Percentiles rank a stretch among this genome's conserved stretches.
Conservation (phyloP, 2,329 filamentous ascomycete genomes). For the Berkeleyomyces rouxiae region DNA sequence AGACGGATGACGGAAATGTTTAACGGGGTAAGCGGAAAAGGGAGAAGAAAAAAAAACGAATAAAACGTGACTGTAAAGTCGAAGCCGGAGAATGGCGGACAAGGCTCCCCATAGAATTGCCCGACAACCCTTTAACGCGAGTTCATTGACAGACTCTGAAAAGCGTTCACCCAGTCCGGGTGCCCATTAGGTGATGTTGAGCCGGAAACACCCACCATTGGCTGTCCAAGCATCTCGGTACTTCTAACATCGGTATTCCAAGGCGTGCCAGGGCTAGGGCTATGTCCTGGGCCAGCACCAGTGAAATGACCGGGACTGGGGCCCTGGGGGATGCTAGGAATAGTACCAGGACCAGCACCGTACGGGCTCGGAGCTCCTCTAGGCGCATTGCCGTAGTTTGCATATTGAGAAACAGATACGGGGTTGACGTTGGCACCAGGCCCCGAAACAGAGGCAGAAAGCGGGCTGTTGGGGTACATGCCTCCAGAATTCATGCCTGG, state of each 20-base stretch:
- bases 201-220: not conserved
- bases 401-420: not conserved
- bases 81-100: not conserved
- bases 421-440: not conserved
- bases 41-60: not conserved
- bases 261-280: not conserved
- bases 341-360: not conserved
- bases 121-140: slow-evolving; percentile 27
- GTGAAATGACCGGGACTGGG: not conserved
- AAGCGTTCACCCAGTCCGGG: slow-evolving; percentile 45
- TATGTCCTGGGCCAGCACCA: not conserved
- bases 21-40: not conserved
- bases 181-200: slow-evolving; percentile 20
- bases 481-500: not conserved
- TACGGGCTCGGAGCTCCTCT: slow-evolving; percentile 10
- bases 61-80: not conserved
- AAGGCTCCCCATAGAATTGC: not conserved
- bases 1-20: not conserved
- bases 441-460: not conserved
- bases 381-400: slow-evolving; percentile 8
- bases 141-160: slow-evolving; percentile 59
- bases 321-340: not conserved
- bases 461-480: not conserved
- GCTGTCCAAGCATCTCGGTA: slow-evolving; percentile 6
- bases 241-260: not conserved